Conservation (phyloP, 805 yeast species). For the Hanseniaspora pseudoguilliermondii region DNA sequence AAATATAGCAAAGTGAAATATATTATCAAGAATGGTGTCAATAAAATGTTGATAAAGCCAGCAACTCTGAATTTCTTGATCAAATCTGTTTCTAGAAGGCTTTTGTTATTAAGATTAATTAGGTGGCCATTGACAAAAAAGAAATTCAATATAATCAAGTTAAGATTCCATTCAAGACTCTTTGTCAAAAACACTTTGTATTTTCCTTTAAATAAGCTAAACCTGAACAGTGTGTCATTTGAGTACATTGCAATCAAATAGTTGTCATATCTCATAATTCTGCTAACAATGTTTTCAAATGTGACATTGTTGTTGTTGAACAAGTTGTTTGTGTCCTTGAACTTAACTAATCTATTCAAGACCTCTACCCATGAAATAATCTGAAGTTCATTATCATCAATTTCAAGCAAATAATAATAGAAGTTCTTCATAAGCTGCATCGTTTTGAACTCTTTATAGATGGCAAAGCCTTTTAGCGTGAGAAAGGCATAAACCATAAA, state of each 20-base stretch:
- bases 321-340: conserved; percentile 68
- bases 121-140: conserved; percentile 5
- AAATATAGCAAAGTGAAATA: conserved; percentile 77
- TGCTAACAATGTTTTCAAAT: conserved; percentile 88
- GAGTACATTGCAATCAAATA: conserved; percentile 73
- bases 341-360: conserved; percentile 56
- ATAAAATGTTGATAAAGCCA: conserved; percentile 66
- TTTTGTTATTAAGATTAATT: conserved; percentile 61
- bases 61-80: conserved; percentile 74
- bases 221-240: conserved; percentile 5
- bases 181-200: conserved; percentile 47
- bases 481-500: conserved; percentile 49
- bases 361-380: conserved; percentile 88
- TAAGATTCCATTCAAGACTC: conserved; percentile 89
- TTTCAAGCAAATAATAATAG: conserved; percentile 55
- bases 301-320: conserved; percentile 56
- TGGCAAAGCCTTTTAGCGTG: conserved; percentile 39
- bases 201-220: background rate
- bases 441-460: conserved; percentile 51
- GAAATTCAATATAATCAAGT: conserved; percentile 74
- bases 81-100: conserved; percentile 53
- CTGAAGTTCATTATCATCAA: conserved; percentile 72
- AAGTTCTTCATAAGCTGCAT: conserved; percentile 65
- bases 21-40: conserved; percentile 75
- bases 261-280: conserved; percentile 91